Evolutionary conservation across 2,329 filamentous ascomycete species (phyloP).

Genomic region (Fusarium abutilonis): DNA sequence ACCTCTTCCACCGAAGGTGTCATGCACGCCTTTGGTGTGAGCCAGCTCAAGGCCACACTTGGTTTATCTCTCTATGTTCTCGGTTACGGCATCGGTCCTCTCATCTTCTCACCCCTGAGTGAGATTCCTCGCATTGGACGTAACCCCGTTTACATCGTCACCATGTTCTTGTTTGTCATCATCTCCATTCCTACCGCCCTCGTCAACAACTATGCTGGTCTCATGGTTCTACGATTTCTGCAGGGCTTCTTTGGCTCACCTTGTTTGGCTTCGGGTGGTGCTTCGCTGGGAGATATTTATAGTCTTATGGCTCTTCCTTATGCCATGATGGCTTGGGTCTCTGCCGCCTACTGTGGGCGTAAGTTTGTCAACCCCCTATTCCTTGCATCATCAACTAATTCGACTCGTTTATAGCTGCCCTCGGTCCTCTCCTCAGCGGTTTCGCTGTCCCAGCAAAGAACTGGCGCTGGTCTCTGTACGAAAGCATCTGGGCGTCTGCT

Average conservation of each 20-base stretch:
- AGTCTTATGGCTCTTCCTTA: constrained; percentile 66
- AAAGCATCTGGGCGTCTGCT: constrained; percentile 69
- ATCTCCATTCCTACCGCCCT: constrained; percentile 72
- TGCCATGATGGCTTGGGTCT: constrained; percentile 68
- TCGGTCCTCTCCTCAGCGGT: constrained; percentile 69
- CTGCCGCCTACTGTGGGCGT: constrained; percentile 60
- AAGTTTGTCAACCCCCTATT: constrained; percentile 27
- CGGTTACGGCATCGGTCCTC: constrained; percentile 70
- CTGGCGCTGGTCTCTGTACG: constrained; percentile 73
- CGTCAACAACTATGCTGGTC: constrained; percentile 68
- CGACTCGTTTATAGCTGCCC: constrained; percentile 53
- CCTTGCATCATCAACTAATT: background rate
- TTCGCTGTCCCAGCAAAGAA: constrained; percentile 66
- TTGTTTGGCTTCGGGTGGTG: constrained; percentile 68
- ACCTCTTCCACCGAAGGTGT: constrained; percentile 59
- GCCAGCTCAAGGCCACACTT: constrained; percentile 61
- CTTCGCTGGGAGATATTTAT: constrained; percentile 64
- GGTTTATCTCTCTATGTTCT: constrained; percentile 71
- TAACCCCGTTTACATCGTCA: constrained; percentile 73
- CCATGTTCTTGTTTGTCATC: constrained; percentile 75
- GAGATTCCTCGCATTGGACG: constrained; percentile 74
- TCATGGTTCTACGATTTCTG: constrained; percentile 72
- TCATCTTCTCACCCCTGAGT: constrained; percentile 72
- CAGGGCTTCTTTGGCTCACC: constrained; percentile 74
- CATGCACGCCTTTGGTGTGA: constrained; percentile 63